Evolutionary conservation across 495 filamentous ascomycete genomes (phyloP).

Genomic region (Parathielavia hyrcaniae): DNA sequence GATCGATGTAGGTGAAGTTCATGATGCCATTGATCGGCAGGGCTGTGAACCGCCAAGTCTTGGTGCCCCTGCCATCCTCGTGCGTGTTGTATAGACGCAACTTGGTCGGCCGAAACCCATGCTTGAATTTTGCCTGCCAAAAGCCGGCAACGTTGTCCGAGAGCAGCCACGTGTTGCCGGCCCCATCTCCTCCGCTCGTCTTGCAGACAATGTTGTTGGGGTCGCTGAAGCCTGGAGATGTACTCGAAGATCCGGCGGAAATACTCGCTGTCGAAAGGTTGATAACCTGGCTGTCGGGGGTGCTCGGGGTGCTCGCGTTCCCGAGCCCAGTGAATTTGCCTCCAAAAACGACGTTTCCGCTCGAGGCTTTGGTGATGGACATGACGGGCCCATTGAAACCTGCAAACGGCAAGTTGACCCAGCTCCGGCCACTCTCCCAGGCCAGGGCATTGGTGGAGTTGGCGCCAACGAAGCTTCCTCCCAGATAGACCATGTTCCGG

Average conservation of each 20-base stretch:
- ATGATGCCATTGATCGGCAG: slow-evolving; percentile 85
- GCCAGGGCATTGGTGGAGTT: slow-evolving; percentile 85
- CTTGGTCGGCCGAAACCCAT: slow-evolving; percentile 77
- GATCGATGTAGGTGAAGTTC: slow-evolving; percentile 88
- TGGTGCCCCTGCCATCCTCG: slow-evolving; percentile 76
- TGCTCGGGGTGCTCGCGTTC: slow-evolving; percentile 58
- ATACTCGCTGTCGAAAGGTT: slow-evolving; percentile 75
- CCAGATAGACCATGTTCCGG: slow-evolving; percentile 82
- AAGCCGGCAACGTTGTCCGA: slow-evolving; percentile 71
- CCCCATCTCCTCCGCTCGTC: slow-evolving; percentile 54
- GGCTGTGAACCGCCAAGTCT: slow-evolving; percentile 74
- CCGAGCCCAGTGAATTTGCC: slow-evolving; percentile 88
- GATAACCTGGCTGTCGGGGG: slow-evolving; percentile 65
- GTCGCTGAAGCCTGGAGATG: slow-evolving; percentile 61
- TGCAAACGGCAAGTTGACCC: slow-evolving; percentile 81
- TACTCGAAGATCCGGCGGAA: slow-evolving; percentile 54
- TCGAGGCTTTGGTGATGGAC: slow-evolving; percentile 70
- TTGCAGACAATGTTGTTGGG: slow-evolving; percentile 84
- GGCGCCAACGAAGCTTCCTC: slow-evolving; percentile 71
- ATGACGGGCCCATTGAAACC: slow-evolving; percentile 93
- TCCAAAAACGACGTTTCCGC: slow-evolving; percentile 84
- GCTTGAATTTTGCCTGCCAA: slow-evolving; percentile 78
- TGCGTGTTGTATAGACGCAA: slow-evolving; percentile 87
- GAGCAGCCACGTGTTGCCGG: slow-evolving; percentile 77
- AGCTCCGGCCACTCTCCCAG: slow-evolving; percentile 66